Evolutionary conservation across 805 yeast species (phyloP).

Genomic region (Yamadazyma akitaensis): DNA sequence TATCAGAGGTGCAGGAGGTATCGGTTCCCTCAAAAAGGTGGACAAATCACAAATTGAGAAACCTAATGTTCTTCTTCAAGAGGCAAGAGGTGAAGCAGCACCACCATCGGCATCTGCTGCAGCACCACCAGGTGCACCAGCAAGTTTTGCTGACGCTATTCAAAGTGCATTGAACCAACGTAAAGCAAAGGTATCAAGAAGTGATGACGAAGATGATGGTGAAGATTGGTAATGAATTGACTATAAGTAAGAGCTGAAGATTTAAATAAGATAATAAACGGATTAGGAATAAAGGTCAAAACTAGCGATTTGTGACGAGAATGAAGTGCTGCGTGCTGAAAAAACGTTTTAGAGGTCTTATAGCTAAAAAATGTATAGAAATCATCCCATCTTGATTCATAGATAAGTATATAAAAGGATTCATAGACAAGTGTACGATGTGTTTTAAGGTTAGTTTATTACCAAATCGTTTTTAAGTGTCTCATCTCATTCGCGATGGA

Average conservation of each 20-base stretch:
- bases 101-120: conserved; percentile 28
- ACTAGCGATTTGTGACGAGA: not conserved
- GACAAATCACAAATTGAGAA: conserved; percentile 82
- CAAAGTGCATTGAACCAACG: conserved; percentile 82
- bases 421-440: no score
- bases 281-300: not conserved
- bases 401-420: not conserved
- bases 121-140: conserved; percentile 53
- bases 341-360: not conserved
- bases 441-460: no score
- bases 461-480: not conserved
- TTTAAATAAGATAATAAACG: no score
- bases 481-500: not conserved
- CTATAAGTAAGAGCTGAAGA: no score
- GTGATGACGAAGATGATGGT: conserved; percentile 86
- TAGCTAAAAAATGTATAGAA: no score
- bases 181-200: conserved; percentile 74
- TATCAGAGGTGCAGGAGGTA: conserved; percentile 77
- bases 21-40: conserved; percentile 66
- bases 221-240: conserved; percentile 31
- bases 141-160: conserved; percentile 77
- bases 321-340: not conserved
- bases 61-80: conserved; percentile 70
- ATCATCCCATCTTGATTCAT: not conserved
- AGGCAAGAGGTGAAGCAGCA: conserved; percentile 57